Conservation (phyloP, 495 filamentous ascomycete species). For the Elasticomyces elasticus region DNA sequence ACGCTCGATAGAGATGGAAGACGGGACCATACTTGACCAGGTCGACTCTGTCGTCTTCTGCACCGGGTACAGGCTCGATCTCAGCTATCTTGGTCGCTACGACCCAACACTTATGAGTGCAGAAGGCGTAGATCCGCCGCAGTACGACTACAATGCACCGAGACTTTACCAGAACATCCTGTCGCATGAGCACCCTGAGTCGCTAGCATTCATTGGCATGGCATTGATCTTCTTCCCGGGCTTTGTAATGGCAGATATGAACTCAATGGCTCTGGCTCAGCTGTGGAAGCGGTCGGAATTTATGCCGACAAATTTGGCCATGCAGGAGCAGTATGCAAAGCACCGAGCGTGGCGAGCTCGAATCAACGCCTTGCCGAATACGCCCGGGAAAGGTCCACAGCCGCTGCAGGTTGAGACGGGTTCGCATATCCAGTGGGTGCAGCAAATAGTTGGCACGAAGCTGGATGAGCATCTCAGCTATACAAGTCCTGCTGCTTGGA, state of each 20-base stretch:
- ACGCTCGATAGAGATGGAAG: slow-evolving; percentile 5
- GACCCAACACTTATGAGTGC: slow-evolving; percentile 3
- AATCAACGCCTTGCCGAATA: slow-evolving; percentile 1
- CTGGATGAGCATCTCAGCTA: slow-evolving; percentile 9
- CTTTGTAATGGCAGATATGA: slow-evolving; percentile 13
- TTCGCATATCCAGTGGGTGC: slow-evolving; percentile 1
- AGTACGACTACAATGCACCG: slow-evolving; percentile 7
- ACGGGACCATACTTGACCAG: slow-evolving; percentile 4
- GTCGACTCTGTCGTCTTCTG: slow-evolving; percentile 17
- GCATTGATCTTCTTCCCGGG: slow-evolving; percentile 2
- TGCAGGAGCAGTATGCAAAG: not conserved
- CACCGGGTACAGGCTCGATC: slow-evolving; percentile 12
- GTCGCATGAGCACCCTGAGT: slow-evolving; percentile 5
- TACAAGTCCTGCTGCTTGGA: slow-evolving; percentile 9
- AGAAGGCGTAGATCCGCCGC: not conserved
- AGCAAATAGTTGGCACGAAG: slow-evolving; percentile 2
- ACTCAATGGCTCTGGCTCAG: slow-evolving; percentile 13
- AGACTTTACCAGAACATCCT: slow-evolving; percentile 14
- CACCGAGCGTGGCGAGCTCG: slow-evolving; percentile 1
- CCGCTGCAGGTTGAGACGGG: not conserved
- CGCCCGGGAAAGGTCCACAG: slow-evolving; percentile 2
- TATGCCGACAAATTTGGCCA: slow-evolving; percentile 7
- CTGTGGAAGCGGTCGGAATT: slow-evolving; percentile 9
- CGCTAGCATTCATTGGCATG: slow-evolving; percentile 12
- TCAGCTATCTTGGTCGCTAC: not conserved